Evolutionary conservation across 306 rosid genomes (phyloP), one percentile per base, ranked within the genome.

Genomic region (Quercus ilex): DNA sequence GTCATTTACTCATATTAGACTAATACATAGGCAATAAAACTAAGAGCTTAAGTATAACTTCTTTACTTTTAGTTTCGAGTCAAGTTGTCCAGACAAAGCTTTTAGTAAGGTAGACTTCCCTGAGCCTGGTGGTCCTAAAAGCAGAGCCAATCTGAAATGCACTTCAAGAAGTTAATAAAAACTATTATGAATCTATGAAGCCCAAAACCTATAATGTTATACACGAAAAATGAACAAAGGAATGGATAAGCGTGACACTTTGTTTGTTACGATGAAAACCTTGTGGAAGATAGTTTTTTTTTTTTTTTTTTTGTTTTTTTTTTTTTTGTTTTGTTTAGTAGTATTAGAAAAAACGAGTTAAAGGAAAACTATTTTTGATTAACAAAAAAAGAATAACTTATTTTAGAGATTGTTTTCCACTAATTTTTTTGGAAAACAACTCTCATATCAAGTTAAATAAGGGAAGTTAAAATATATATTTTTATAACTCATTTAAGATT

Each of bases 51-150:
- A 49, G 53, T 49, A 49, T 49, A 49, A 49, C 53, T 49, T 49
- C 53, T 35, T 14, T 64, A 82, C 82, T 78, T 77, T 67, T 14
- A 78, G 73, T 6, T 30, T 31, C 13, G 82, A 69, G 57, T 82
- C 79, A 73, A 64, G 71, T 58, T 82, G 77, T 72, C 73, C 64
- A 5, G 81, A 65, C 59, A 82, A 63, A 17, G 70, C 81, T 74
- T 62, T 71, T 71, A 26, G 53, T 14, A 76, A 52, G 59, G 73
- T 76, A 59, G 73, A 63, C 14, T 63, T 76, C 59, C 80, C 80
- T 23, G 79, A 49, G 62, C 73, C 73, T n/a, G 78, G 78, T 11
- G 78, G 77, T 74, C 78, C 78, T 53, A 72, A 53, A 53, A 72
- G 76, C 60, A 72, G 55, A 63, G 83, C 64, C 75, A 70, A 31